Conservation (phyloP, 2,329 filamentous ascomycete species). For the Alternaria alternata region DNA sequence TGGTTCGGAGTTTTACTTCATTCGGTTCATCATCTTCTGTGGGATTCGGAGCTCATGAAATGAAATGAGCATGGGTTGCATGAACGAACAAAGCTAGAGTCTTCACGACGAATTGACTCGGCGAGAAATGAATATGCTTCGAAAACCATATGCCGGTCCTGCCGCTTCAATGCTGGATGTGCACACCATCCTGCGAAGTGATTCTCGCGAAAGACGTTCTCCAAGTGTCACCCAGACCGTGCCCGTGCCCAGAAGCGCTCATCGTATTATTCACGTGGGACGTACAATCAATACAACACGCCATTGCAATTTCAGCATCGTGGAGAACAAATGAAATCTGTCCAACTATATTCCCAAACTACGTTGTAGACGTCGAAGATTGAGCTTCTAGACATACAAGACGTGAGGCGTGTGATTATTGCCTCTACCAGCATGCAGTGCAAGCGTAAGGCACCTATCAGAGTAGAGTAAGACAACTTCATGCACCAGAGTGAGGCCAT, state of each 20-base stretch:
- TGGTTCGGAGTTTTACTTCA: slow-evolving; percentile 30
- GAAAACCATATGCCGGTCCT: slow-evolving; percentile 10
- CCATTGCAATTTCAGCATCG: not conserved
- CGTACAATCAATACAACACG: not conserved
- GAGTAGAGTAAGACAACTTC: not conserved
- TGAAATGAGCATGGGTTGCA: slow-evolving; percentile 18
- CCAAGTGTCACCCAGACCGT: not conserved
- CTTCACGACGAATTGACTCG: slow-evolving; percentile 20
- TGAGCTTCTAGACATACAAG: not conserved
- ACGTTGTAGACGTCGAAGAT: not conserved
- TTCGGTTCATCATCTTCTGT: slow-evolving; percentile 28
- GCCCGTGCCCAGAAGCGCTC: not conserved
- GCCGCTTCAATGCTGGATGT: not conserved
- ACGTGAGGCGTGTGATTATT: not conserved
- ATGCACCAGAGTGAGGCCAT: not conserved
- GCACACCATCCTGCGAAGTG: not conserved
- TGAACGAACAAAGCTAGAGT: slow-evolving; percentile 18
- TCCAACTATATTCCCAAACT: not conserved
- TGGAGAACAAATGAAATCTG: not conserved
- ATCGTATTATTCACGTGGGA: not conserved
- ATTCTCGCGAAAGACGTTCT: not conserved
- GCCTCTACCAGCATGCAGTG: not conserved
- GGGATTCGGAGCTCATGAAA: slow-evolving; percentile 22
- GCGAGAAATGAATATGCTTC: slow-evolving; percentile 22
- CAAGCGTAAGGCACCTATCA: not conserved